These are phyloP conservation scores for Cladosporium sp. DNA, from an alignment of 2,329 filamentous ascomycete species.

Conservation along the genomic window DNA sequence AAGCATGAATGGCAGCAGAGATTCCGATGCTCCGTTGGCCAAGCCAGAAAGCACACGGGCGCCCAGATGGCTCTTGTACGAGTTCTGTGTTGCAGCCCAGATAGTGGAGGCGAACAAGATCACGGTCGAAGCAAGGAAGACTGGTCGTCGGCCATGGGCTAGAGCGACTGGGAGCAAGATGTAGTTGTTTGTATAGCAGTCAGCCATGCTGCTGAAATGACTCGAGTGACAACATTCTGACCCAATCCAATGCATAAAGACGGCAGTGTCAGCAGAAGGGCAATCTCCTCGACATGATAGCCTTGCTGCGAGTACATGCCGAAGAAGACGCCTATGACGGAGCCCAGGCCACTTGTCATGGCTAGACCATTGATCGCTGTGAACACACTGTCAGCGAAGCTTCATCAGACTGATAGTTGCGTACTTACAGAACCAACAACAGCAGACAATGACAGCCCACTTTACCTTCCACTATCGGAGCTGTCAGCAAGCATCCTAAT, in stretches of 20 bases:
- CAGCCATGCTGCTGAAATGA: not conserved
- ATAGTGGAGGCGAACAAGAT: not conserved
- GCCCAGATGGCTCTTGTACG: not conserved
- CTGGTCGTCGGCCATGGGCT: not conserved
- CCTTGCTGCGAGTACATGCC: not conserved
- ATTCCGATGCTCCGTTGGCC: not conserved
- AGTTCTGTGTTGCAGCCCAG: not conserved
- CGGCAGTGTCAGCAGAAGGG: not conserved
- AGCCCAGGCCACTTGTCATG: not conserved
- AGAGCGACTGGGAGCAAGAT: not conserved
- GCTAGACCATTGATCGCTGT: not conserved
- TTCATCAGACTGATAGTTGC: not conserved
- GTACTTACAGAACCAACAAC: not conserved
- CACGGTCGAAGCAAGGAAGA: conserved; percentile 1
- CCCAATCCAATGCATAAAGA: not conserved
- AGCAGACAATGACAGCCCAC: not conserved
- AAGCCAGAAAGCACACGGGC: not conserved
- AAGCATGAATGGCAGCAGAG: not conserved
- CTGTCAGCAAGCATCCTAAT: not conserved
- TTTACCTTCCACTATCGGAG: not conserved
- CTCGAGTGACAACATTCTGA: not conserved
- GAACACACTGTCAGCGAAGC: not conserved
- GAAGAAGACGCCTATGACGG: not conserved
- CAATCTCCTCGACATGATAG: not conserved
- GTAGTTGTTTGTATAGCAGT: not conserved